Base-by-base conservation (phyloP, 768 basidiomycete genomes). In the Tubosaeta brunneosetosa region DNA sequence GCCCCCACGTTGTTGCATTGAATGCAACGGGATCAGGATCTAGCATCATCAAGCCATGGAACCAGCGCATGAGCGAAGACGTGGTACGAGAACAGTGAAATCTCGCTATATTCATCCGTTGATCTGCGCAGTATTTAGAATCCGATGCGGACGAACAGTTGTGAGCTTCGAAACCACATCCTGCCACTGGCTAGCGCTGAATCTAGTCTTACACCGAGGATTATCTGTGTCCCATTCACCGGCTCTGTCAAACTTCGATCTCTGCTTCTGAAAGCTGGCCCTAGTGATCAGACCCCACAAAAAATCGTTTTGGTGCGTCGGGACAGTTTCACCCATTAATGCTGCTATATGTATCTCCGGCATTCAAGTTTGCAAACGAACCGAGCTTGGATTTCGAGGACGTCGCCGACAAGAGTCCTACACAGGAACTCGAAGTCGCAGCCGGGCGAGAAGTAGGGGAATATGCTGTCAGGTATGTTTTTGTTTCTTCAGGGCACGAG, bases 71-170 rank as follows among this genome's bases (percentile, higher is more conserved):
- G 50, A 83, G 87, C 53, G 91, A 94, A 66, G 71, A 71, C 29
- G 73, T 76, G 73, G 93, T 93, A 63, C 59, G 78, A 45, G 34
- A 12, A 37, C 45, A 26, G 12, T 29, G 47, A 47, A 40, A 13
- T 47, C 49, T 45, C 25, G 29, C 52, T 31, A 44, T 51, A 19
- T 41, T 12, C 33, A 31, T 45, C 38, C 38, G 54, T 47, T 45
- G 51, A 59, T 31, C 16, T 32, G 48, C 50, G 38, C 32, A 97
- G 93, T 89, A 72, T 55, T 66, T 94, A 53, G 88, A 93, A 68
- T 93, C 91, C 16, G 94, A 97, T 57, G 87, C 88, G 32, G 94
- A 95, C 69, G 93, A 94, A 64, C 88, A 92, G 68, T 69, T 97
- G 90, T 91, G 68, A 61, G 76, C 55, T 44, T 27, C 27, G n/a